Evolutionary conservation across 345 rosid species (phyloP), one percentile per base, ranked within the genome.

Genomic region (Hibiscus syriacus): DNA sequence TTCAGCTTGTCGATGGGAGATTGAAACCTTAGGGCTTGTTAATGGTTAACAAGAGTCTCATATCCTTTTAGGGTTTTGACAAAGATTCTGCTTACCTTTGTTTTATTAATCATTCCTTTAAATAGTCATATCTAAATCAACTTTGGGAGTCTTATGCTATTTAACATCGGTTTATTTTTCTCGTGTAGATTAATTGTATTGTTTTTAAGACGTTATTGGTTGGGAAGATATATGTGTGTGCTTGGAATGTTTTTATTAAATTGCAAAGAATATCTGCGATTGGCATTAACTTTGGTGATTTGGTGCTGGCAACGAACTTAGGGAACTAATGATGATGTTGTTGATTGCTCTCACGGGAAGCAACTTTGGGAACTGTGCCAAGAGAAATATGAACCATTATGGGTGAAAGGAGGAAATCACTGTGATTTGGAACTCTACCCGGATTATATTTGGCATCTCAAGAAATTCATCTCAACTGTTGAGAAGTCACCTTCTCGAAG

Each of bases 291-390:
- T 50, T 19, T 1, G 22, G 29, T 56, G 41, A 19, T 65, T 71
- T 68, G 20, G 3, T 48, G 39, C 60, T 19, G 50, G 29, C 50
- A 0, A 59, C 30, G 43, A 55, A 59, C 80, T 63, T 83, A 90
- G 98, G 98, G 98, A 74, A 93, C 97, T 23, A 76, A 88, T 0
- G 97, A 93, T 67, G 96, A 93, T 70, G 98, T 90, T 25, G 98
- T 93, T 36, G 97, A 90, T 77, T 93, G 80, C 77, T 90, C 96
- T 6, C 97, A 93, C 26, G 98, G 98, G 41, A 93, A 83, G 85
- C 97, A 88, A 71, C 92, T 93, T 7, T 90, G 98, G 98, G 97
- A 93, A 70, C 80, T 90, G 26, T 93, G 97, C 80, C 87, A 81
- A 74, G 96, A 87, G 84, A 90, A 90, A 77, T 90, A 93, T n/a